A percentile compares a stretch with the other conserved stretches of the same genome.
Evolutionary conservation across 1,284 basidiomycete species (phyloP).

Genomic region (Marasmius tenuissimus): DNA sequence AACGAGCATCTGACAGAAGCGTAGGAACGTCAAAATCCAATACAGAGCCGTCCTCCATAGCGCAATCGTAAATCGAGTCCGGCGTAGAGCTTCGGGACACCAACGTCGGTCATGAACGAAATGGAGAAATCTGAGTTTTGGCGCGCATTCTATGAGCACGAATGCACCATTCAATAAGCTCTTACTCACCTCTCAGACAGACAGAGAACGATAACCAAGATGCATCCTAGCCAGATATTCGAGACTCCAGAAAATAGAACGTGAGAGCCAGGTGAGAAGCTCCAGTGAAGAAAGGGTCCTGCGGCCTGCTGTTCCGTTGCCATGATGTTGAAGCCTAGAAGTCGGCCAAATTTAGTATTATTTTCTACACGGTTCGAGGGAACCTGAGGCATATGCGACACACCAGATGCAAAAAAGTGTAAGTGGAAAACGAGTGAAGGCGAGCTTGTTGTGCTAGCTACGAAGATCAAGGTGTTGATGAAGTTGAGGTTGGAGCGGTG

Average conservation of each 20-base stretch:
- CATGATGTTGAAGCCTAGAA: neutral
- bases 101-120: constrained; percentile 47
- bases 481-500: no score
- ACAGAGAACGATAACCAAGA: constrained; percentile 52
- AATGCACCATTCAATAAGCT: neutral
- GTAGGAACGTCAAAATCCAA: constrained; percentile 52
- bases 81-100: constrained; percentile 37
- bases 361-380: neutral
- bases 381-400: no score
- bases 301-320: constrained; percentile 42
- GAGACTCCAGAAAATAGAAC: constrained; percentile 54
- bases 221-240: constrained; percentile 43
- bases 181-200: constrained; percentile 53
- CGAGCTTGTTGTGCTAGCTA: no score
- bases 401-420: no score
- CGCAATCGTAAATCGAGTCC: constrained; percentile 43
- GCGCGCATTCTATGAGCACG: neutral
- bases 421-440: no score
- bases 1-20: constrained; percentile 74
- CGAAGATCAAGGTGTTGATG: no score
- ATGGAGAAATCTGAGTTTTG: constrained; percentile 44
- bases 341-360: neutral
- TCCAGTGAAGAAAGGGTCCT: constrained; percentile 53
- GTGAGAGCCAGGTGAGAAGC: constrained; percentile 53
- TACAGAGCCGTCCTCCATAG: constrained; percentile 57